Evolutionary conservation across 2,329 filamentous ascomycete species (phyloP), one percentile per base, ranked within the genome.

Genomic region (Epichloe hybrida): DNA sequence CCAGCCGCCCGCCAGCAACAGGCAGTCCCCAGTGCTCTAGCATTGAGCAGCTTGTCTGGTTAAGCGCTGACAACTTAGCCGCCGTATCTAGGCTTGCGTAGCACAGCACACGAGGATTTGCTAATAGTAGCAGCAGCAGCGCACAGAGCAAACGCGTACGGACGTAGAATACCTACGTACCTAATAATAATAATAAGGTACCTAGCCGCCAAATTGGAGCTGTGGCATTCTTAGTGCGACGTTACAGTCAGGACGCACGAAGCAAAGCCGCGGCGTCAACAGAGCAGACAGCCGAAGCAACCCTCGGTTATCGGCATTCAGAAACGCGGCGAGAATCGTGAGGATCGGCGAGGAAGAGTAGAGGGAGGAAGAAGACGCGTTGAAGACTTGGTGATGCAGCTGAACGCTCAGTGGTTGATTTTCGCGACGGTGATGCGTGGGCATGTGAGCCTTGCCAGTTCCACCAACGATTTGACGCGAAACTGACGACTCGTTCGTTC

Each of bases 161-260:
- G 6, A 9, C 8, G 9, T 31, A 31, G 3, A 31, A 11, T 31
- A 31, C 8, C 27, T 31, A 9, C 27, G 8, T 17, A 17, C 17
- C 17, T 17, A 17, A 17, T 21, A 21, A 21, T 31, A 31, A 31
- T 4, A 9, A 12, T 15, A 6, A 42, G n/a, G 41, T n/a, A 21
- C 13, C n/a, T 49, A 49, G 47, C 47, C 47, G 47, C 47, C 47
- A 49, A 27, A 13, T 36, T 17, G 47, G 38, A 49, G 39, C 47
- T 48, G 46, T 27, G 21, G 20, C 35, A 11, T 38, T 20, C 13
- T 27, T 7, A 41, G 37, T 48, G 21, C 37, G 36, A 48, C 37
- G 37, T 12, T 40, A 15, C 46, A 41, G 37, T 40, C 21, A 37
- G 11, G 43, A 13, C 17, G 40, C 12, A 42, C 40, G n/a, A 17